Conservation (phyloP, 768 basidiomycete species). For the Rhizopogon vulgaris region DNA sequence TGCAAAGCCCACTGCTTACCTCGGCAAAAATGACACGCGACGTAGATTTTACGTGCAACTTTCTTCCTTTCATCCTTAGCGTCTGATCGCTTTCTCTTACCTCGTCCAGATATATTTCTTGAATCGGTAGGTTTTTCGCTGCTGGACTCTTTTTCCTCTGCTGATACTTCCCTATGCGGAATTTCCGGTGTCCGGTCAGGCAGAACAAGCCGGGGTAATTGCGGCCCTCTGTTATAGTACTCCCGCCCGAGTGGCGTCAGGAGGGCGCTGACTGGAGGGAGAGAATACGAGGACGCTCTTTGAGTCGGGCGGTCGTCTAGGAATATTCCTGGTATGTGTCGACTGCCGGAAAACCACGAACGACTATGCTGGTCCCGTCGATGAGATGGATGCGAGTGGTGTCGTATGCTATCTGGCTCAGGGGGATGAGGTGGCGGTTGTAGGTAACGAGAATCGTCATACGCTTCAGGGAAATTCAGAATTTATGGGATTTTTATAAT, state of each 20-base stretch:
- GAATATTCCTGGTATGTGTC: constrained; percentile 6
- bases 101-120: background rate
- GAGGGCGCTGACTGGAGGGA: constrained; percentile 23
- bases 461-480: background rate
- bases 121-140: background rate
- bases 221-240: constrained; percentile 15
- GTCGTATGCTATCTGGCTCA: constrained; percentile 19
- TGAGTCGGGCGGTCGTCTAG: constrained; percentile 13
- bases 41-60: constrained; percentile 23
- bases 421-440: constrained; percentile 9
- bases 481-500: background rate
- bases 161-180: background rate
- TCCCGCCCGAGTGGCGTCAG: constrained; percentile 17
- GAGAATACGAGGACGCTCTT: constrained; percentile 13
- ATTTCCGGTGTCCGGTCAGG: constrained; percentile 12
- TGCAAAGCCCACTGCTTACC: constrained; percentile 32
- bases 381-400: constrained; percentile 19
- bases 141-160: background rate
- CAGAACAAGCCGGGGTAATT: constrained; percentile 24
- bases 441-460: constrained; percentile 12
- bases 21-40: constrained; percentile 79
- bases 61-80: constrained; percentile 17
- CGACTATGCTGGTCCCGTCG: constrained; percentile 19
- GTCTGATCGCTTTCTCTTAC: constrained; percentile 6
- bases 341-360: constrained; percentile 15